Evolutionary conservation across 441 rosid species (phyloP).

Genomic region (Euphorbia schlechtendalii): DNA sequence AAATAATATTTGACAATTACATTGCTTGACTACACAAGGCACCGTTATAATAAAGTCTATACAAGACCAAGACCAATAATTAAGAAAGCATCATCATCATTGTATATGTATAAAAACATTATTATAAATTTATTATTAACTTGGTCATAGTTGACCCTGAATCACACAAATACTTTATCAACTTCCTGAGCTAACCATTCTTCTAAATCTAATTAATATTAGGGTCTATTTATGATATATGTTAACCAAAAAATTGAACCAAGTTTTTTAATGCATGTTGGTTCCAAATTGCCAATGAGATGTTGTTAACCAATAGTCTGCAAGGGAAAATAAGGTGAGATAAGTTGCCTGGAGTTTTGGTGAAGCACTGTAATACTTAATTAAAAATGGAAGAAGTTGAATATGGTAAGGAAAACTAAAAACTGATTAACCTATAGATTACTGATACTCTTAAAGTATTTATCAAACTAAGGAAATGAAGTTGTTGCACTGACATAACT

Average conservation of each 20-base stretch:
- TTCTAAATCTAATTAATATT: not conserved
- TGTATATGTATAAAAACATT: not conserved
- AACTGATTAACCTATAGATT: too few species aligned
- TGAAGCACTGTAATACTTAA: too few species aligned
- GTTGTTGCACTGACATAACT: too few species aligned
- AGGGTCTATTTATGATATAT: not conserved
- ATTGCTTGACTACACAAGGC: slow-evolving; percentile 10
- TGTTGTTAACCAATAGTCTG: too few species aligned
- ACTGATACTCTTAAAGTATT: too few species aligned
- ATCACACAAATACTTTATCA: not conserved
- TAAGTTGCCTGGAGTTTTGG: too few species aligned
- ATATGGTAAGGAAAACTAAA: too few species aligned
- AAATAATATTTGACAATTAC: not conserved
- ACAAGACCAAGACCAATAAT: not conserved
- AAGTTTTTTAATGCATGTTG: not conserved
- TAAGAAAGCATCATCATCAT: not conserved
- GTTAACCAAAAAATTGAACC: slow-evolving; percentile 11
- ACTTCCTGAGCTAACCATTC: not conserved
- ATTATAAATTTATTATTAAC: too few species aligned
- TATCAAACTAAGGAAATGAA: too few species aligned
- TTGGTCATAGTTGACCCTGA: not conserved
- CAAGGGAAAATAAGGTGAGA: too few species aligned
- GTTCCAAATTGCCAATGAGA: too few species aligned
- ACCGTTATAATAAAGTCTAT: not conserved
- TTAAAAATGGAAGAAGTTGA: too few species aligned